These are phyloP conservation scores for Tetracentron sinense DNA, from an alignment of 164 flowering plant species.

Conservation along the genomic window DNA sequence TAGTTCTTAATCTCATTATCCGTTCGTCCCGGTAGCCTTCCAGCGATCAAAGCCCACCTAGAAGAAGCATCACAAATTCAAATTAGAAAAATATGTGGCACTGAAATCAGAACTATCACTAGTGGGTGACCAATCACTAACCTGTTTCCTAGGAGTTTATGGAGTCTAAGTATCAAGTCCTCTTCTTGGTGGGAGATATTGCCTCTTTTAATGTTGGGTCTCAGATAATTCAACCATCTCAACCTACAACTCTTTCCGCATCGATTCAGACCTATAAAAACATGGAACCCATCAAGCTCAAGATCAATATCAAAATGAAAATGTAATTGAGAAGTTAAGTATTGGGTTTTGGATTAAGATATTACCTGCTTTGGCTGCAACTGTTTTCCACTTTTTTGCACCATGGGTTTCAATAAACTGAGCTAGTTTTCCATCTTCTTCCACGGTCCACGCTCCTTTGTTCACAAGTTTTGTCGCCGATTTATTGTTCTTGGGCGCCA, in stretches of 20 bases:
- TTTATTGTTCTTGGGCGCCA: background rate
- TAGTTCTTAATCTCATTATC: background rate
- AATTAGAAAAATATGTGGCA: too few relatives aligned
- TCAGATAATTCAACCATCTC: conserved; percentile 42
- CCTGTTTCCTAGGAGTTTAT: conserved; percentile 39
- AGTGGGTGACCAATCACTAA: background rate
- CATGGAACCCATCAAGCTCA: background rate
- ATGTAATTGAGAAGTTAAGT: too few relatives aligned
- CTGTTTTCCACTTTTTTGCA: background rate
- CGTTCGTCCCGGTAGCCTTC: background rate
- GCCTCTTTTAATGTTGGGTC: conserved; percentile 41
- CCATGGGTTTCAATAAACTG: background rate
- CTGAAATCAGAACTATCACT: background rate
- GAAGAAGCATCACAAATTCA: background rate
- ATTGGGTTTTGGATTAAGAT: background rate
- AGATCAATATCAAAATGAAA: background rate
- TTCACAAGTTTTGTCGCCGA: background rate
- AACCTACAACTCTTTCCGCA: conserved; percentile 43
- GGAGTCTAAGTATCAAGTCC: conserved; percentile 35
- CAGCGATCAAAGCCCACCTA: background rate
- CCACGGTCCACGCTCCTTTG: background rate
- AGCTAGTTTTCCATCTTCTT: background rate
- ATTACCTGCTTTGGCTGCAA: background rate
- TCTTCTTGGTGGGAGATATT: conserved; percentile 38
- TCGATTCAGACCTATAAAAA: conserved; percentile 28